Base-by-base conservation (phyloP, 2,329 filamentous ascomycete species). In the Fusarium scirpi region DNA sequence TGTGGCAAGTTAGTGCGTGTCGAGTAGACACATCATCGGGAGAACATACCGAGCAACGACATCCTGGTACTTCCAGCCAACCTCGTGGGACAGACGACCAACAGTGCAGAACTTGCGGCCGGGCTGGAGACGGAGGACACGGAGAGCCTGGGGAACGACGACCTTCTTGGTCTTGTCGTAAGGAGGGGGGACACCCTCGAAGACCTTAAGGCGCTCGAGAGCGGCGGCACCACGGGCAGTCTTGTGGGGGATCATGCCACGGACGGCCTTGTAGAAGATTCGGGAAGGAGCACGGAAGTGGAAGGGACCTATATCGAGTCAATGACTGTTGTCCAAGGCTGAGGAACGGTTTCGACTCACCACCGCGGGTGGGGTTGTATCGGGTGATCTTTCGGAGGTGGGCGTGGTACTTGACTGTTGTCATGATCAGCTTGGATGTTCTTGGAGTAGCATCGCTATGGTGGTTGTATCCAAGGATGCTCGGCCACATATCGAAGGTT, bases 161-260 rank as follows among this genome's bases (percentile, higher is more conserved):
- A 98, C 92, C 86, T 97, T 93, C 94, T 99, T 98, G 91, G 97
- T 93, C 89, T 96, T 97, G 91, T 99, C 96, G 85, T 98, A 99
- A 82, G 96, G 96, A 82, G 95, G 94, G 81, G 96, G 96, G 76
- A 99, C 90, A 90, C 96, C 96, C 92, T 99, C 96, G 85, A 98
- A 99, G 84, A 97, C 94, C 94, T 99, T 99, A 78, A 99, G 93
- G 86, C 96, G 92, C 90, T 98, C 94, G 83, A 99, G 86, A 79
- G 96, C 96, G 80, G 95, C 95, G 80, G 94, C 92, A 86, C 96
- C 96, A 82, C 96, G 95, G 84, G 96, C 91, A 78, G 96, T 99
- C 93, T 99, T 99, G 94, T 99, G 96, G 82, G 96, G 96, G 78
- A 99, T 97, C 96, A 99, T 99, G 85, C 96, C 96, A 85, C 96